Conservation (phyloP, 352 stramenopile species). For the Globisporangium cystogenes region DNA sequence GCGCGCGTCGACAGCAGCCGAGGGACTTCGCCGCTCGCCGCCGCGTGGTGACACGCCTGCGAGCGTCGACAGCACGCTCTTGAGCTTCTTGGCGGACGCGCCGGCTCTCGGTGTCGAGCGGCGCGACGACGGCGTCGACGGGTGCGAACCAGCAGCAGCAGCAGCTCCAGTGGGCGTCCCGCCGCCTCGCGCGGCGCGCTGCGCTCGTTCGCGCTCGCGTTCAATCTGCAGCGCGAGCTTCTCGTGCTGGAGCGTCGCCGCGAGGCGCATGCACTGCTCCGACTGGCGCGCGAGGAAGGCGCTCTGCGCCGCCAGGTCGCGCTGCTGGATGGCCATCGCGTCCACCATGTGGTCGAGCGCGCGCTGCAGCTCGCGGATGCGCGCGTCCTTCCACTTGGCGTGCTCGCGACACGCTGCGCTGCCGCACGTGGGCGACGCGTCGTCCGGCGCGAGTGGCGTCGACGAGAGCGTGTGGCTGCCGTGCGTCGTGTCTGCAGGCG, state of each 20-base stretch:
- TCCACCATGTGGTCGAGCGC: constrained; percentile 35
- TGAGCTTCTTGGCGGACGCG: constrained; percentile 1
- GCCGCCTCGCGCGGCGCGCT: background rate
- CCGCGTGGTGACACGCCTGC: background rate
- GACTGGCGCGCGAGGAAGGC: constrained; percentile 24
- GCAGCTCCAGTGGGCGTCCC: too few relatives aligned
- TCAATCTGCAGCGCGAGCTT: constrained; percentile 27
- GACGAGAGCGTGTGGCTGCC: background rate
- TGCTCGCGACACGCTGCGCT: constrained; percentile 18
- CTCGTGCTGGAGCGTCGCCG: constrained; percentile 26
- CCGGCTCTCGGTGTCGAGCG: background rate
- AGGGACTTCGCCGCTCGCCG: background rate
- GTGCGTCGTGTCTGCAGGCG: background rate
- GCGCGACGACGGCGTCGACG: constrained; percentile 4
- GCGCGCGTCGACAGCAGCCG: background rate
- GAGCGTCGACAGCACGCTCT: constrained; percentile 4
- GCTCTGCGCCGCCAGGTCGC: constrained; percentile 27
- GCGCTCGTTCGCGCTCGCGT: constrained; percentile 8
- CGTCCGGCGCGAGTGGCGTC: background rate
- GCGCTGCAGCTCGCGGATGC: constrained; percentile 26
- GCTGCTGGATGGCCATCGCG: constrained; percentile 34
- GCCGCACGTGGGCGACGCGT: constrained; percentile 7
- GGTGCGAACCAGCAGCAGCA: too few relatives aligned
- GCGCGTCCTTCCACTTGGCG: constrained; percentile 24
- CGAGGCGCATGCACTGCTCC: constrained; percentile 28